phyloP scores from a whole-genome alignment of 2,329 filamentous ascomycete genomes.

The Xylariaceae sp. region DNA sequence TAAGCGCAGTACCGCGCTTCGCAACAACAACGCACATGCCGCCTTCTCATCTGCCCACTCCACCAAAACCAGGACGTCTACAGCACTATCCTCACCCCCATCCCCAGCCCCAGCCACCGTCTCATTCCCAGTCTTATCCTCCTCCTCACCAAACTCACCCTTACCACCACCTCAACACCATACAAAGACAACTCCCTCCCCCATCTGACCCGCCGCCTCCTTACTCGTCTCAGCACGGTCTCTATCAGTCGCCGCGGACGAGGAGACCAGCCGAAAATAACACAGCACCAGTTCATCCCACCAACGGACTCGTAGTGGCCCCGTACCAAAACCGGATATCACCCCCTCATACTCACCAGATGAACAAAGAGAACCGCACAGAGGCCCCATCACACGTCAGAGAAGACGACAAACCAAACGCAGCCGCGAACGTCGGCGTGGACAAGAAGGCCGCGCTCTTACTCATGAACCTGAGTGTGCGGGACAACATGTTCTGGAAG shows the following conservation, averaged over 20 bases:
- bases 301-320: background rate
- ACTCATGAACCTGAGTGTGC: conserved; percentile 44
- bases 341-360: background rate
- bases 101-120: conserved; percentile 6
- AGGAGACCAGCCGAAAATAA: conserved; percentile 27
- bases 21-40: conserved; percentile 22
- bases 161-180: background rate
- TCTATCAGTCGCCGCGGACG: conserved; percentile 6
- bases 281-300: background rate
- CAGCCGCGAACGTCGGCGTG: conserved; percentile 19
- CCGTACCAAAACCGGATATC: conserved; percentile 3
- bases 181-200: conserved; percentile 4
- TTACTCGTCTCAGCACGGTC: background rate
- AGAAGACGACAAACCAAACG: conserved; percentile 14
- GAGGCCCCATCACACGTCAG: background rate
- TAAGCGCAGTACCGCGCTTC: conserved; percentile 43
- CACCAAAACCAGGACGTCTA: conserved; percentile 19
- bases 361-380: background rate
- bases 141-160: conserved; percentile 7
- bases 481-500: conserved; percentile 27
- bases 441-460: conserved; percentile 45
- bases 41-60: conserved; percentile 8
- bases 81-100: conserved; percentile 8
- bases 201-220: conserved; percentile 5
- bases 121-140: conserved; percentile 4